Evolutionary conservation across 1,139 yeast species (phyloP), one percentile per base, ranked within the genome.

Genomic region (Pichia sp.): DNA sequence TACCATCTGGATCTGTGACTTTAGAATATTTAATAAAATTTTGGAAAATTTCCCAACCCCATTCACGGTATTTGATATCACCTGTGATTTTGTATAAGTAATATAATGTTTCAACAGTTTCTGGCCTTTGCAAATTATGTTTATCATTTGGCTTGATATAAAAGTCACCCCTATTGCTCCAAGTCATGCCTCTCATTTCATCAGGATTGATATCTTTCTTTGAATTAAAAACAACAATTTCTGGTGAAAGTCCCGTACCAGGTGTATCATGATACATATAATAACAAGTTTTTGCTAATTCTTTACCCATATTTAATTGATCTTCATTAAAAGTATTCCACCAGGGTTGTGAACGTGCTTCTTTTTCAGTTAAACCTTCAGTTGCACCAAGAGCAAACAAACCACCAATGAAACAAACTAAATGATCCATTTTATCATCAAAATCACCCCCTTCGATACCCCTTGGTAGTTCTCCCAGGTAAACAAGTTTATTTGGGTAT

Each of bases 321-420:
- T 65, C 65, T 51, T 75, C 76, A 45, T 71, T 71, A 4, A 56
- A 53, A 2, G 62, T 55, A 32, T 73, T 65, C 84, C 84, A 79
- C 36, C 51, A 46, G 27, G 60, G 51, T 25, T 63, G 54, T 25
- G 61, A 58, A 43, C 74, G 66, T 6, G 85, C 86, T 9, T 74
- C 76, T 4, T 66, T 67, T 32, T 81, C 61, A 1, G 79, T 66
- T 38, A 69, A 57, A 11, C 97, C 97, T 40, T 75, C 77, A 3
- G 94, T 90, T 20, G 97, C 96, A 28, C 97, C 97, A 43, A 89
- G 67, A 0, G 96, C 95, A 52, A 89, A 74, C 56, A 86, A 73
- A 0, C 97, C 97, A 46, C 96, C 96, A 59, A 87, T 80, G 66
- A 87, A 89, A 63, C 97, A 90, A 24, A 87, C 97, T 52, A 87